These are phyloP conservation scores for Obelidium mucronatum DNA, from an alignment of 192 early-diverging fungal genomes.

Conservation along the genomic window DNA sequence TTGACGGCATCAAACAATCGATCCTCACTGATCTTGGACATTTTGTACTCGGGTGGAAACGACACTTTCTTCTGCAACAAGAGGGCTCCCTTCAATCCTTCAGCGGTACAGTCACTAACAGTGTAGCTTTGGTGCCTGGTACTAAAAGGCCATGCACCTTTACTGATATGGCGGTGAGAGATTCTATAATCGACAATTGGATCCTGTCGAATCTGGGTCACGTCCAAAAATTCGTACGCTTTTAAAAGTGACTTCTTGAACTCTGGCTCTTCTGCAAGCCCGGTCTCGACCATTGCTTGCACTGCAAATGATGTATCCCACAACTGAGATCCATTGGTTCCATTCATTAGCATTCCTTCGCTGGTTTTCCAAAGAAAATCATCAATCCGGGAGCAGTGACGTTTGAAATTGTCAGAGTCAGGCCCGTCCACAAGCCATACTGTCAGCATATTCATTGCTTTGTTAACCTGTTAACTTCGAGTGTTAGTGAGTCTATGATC, in stretches of 20 bases:
- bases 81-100: constrained; percentile 82
- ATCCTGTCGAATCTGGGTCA: constrained; percentile 75
- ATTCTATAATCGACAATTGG: constrained; percentile 65
- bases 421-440: constrained; percentile 85
- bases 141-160: constrained; percentile 98
- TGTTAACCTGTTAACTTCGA: constrained; percentile 71
- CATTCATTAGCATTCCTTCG: constrained; percentile 93
- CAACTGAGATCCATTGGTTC: constrained; percentile 96
- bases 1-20: constrained; percentile 89
- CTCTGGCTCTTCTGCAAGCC: constrained; percentile 70
- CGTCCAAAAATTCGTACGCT: constrained; percentile 85
- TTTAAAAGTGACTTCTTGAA: constrained; percentile 73
- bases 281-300: constrained; percentile 83
- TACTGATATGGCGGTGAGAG: constrained; percentile 81
- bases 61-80: constrained; percentile 30
- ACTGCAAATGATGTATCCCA: constrained; percentile 94
- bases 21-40: constrained; percentile 68
- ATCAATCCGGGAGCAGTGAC: constrained; percentile 71
- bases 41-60: constrained; percentile 36
- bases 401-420: constrained; percentile 79
- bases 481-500: constrained; percentile 8
- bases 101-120: constrained; percentile 94
- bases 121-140: constrained; percentile 94
- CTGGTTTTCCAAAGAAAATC: constrained; percentile 95
- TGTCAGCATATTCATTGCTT: constrained; percentile 91